Percentiles rank a stretch among this genome's conserved stretches.
Conservation (phyloP, 495 filamentous ascomycete genomes). For the Massariosphaeria phaeospora region DNA sequence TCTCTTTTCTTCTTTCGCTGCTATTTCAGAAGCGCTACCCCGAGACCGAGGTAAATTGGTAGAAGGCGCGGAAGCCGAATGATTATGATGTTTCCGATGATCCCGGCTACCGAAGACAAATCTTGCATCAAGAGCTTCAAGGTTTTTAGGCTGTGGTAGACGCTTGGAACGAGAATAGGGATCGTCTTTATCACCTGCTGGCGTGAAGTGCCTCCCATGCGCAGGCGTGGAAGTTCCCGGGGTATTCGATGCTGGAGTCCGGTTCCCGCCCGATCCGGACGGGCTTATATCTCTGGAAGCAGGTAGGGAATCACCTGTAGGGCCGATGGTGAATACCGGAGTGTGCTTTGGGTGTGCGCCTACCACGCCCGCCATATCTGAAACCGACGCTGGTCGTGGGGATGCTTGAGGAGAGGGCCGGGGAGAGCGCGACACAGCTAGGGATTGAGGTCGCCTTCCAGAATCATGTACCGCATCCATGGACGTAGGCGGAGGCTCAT, state of each 20-base stretch:
- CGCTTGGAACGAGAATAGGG: constrained; percentile 82
- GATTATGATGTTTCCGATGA: constrained; percentile 44
- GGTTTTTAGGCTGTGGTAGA: constrained; percentile 62
- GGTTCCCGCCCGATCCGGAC: constrained; percentile 53
- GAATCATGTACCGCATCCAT: constrained; percentile 22
- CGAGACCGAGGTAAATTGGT: constrained; percentile 41
- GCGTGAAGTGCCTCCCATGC: constrained; percentile 60
- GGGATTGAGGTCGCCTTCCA: constrained; percentile 6
- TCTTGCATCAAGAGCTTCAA: constrained; percentile 68
- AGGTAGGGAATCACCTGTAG: constrained; percentile 58
- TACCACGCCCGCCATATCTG: constrained; percentile 44
- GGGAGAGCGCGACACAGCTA: constrained; percentile 39
- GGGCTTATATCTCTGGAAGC: constrained; percentile 57
- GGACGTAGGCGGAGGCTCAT: constrained; percentile 37
- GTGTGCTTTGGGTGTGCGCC: constrained; percentile 52
- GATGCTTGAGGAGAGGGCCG: constrained; percentile 36
- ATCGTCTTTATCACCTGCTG: constrained; percentile 76
- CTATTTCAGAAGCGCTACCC: constrained; percentile 3
- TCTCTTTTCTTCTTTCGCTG: constrained; percentile 42
- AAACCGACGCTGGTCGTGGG: constrained; percentile 42
- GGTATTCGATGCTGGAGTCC: constrained; percentile 45
- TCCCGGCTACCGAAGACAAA: constrained; percentile 73
- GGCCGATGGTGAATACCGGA: constrained; percentile 69
- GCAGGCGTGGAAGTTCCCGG: constrained; percentile 41
- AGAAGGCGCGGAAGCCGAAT: constrained; percentile 39